A percentile compares a stretch with the other conserved stretches of the same genome.
Evolutionary conservation across 2,329 filamentous ascomycete species (phyloP).

Genomic region (Fusarium haematococcum): DNA sequence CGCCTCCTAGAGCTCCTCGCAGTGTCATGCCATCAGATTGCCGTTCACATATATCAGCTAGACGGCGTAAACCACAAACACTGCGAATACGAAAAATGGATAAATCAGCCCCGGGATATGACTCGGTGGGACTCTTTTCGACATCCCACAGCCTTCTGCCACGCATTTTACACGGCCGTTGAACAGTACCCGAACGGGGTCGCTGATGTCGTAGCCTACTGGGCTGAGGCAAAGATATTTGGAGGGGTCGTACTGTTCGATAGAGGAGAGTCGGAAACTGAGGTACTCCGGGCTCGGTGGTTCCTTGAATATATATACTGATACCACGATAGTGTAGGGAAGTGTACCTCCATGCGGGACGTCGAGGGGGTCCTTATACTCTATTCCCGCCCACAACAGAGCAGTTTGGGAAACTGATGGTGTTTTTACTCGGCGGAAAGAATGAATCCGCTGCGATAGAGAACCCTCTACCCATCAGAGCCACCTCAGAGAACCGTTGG

Average conservation of each 20-base stretch:
- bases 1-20: conserved; percentile 7
- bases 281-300: neutral
- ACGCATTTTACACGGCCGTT: neutral
- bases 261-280: neutral
- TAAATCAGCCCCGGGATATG: neutral
- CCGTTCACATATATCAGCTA: neutral
- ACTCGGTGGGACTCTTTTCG: conserved; percentile 1
- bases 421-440: neutral
- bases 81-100: conserved; percentile 2
- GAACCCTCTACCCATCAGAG: neutral
- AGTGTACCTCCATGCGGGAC: conserved; percentile 12
- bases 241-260: conserved; percentile 19
- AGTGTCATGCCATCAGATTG: conserved; percentile 3
- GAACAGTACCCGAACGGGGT: conserved; percentile 10
- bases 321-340: neutral
- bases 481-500: conserved; percentile 6
- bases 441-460: neutral
- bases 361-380: neutral
- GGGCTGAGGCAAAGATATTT: conserved; percentile 21
- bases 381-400: conserved; percentile 2
- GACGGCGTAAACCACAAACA: neutral
- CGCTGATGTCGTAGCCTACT: conserved; percentile 17
- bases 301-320: neutral
- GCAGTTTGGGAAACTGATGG: neutral
- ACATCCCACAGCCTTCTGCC: neutral